phyloP scores from a whole-genome alignment of 1,139 yeast species.

The Zygotorulaspora mrakii region DNA sequence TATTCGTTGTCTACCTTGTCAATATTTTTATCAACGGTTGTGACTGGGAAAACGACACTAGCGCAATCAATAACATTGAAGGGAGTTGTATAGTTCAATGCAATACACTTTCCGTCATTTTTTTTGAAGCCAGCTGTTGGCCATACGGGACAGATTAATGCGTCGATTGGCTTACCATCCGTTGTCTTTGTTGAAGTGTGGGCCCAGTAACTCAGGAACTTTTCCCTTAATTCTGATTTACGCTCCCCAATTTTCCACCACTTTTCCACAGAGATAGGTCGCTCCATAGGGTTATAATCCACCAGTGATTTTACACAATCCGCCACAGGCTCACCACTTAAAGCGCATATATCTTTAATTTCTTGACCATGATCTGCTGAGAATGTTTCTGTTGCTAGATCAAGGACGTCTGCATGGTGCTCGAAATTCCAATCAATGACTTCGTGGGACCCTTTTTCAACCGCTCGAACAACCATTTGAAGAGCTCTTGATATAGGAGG shows the following conservation, averaged over 20 bases:
- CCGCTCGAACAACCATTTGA: slow-evolving; percentile 40
- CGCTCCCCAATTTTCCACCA: slow-evolving; percentile 46
- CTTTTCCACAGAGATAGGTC: slow-evolving; percentile 37
- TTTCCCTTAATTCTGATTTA: slow-evolving; percentile 38
- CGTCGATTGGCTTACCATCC: slow-evolving; percentile 47
- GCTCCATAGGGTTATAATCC: neutral
- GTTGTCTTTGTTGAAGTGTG: slow-evolving; percentile 37
- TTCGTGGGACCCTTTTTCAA: slow-evolving; percentile 35
- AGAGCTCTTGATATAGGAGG: slow-evolving; percentile 56
- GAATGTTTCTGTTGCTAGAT: slow-evolving; percentile 38
- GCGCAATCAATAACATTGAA: slow-evolving; percentile 58
- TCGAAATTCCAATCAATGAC: slow-evolving; percentile 29
- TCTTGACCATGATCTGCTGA: slow-evolving; percentile 38
- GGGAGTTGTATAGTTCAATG: slow-evolving; percentile 49
- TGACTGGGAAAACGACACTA: slow-evolving; percentile 58
- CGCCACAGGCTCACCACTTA: slow-evolving; percentile 45
- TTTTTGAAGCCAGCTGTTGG: slow-evolving; percentile 47
- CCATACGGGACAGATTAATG: slow-evolving; percentile 48
- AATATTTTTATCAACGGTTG: slow-evolving; percentile 46
- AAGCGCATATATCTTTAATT: slow-evolving; percentile 24
- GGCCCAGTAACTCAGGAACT: slow-evolving; percentile 42
- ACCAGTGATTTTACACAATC: slow-evolving; percentile 20
- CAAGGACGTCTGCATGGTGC: slow-evolving; percentile 35
- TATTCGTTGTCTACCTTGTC: slow-evolving; percentile 41
- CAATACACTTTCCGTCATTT: slow-evolving; percentile 24